Base-by-base conservation (phyloP, 1,284 basidiomycete species). In the Pseudozyma tsukubaensis region DNA sequence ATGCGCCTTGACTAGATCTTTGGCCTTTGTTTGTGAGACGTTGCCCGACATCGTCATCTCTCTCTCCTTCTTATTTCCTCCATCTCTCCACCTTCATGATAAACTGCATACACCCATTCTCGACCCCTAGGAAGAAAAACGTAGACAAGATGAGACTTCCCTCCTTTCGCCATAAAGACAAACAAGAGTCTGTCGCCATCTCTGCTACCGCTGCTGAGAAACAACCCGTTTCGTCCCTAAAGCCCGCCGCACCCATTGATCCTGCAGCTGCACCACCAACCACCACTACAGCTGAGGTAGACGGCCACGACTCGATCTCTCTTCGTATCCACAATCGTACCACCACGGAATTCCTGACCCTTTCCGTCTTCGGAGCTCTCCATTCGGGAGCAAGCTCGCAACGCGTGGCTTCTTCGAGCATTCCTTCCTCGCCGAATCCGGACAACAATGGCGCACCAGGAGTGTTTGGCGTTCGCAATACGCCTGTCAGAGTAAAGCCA, bases 281-380 rank as follows among this genome's bases (percentile, higher is more conserved):
- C 29, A n/a, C 43, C 37, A 18, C 47, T 12, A 13, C 4, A 12
- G 32, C 34, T 7, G 59, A 52, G 4, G 32, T 35, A 5, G 53
- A 62, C 16, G 53, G 67, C 16, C 67, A 70, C 44, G 49, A 56
- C 14, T 63, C 60, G 37, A 52, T 70, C 39, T 59, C 57, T 2
- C 48, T 70, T 19, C 37, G 29, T 10, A 59, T 70, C 52, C 67
- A 70, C 60, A 70, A 70, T 19, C 60, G 67, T 32, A 70, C 67
- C 8, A 11, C 43, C 18, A 37, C 35, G 52, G 67, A 70, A 12
- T 52, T 63, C 19, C 67, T 70, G 12, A 43, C 67, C 2, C 67
- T 45, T 32, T 64, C 67, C 16, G 52, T 59, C 18, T 70, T 70
- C n/a, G 67, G 67, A 18, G 67, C 67, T 14, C 37, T 70, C 3